Evolutionary conservation across 2,329 filamentous ascomycete species (phyloP).

Genomic region (Colletotrichum sp.): DNA sequence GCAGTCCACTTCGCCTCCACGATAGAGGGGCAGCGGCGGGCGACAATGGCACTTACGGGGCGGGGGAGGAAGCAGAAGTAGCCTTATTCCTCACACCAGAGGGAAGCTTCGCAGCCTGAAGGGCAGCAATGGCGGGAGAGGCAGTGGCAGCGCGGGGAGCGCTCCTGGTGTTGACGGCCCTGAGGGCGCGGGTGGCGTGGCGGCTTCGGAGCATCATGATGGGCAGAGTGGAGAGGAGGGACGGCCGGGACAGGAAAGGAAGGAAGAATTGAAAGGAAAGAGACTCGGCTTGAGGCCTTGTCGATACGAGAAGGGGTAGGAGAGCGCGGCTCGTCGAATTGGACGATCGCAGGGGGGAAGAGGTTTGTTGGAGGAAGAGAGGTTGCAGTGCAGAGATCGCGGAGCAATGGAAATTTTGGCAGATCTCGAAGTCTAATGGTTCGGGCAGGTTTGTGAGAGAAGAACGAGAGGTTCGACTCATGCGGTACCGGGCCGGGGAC

Average conservation of each 20-base stretch:
- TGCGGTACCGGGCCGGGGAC: not conserved
- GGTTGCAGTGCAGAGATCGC: constrained; percentile 6
- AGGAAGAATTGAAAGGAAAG: not conserved
- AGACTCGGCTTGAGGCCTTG: constrained; percentile 11
- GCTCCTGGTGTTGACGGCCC: constrained; percentile 43
- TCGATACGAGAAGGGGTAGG: not conserved
- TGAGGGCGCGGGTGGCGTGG: constrained; percentile 52
- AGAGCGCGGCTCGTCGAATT: constrained; percentile 18
- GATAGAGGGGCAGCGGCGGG: not conserved
- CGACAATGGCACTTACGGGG: constrained; percentile 51
- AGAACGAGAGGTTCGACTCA: not conserved
- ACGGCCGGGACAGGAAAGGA: not conserved
- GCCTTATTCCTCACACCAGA: constrained; percentile 52
- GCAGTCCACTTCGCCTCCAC: not conserved
- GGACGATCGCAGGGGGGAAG: constrained; percentile 11
- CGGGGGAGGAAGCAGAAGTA: constrained; percentile 52
- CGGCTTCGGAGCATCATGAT: constrained; percentile 53
- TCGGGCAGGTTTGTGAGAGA: not conserved
- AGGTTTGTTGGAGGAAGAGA: not conserved
- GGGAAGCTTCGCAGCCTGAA: constrained; percentile 41
- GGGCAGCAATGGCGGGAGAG: constrained; percentile 39
- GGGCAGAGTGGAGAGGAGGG: constrained; percentile 16
- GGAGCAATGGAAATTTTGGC: constrained; percentile 4
- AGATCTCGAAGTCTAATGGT: not conserved
- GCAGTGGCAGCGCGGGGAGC: constrained; percentile 44